These are phyloP conservation scores for Monosporozyma siamensis DNA, from an alignment of 805 yeast genomes.

Conservation along the genomic window DNA sequence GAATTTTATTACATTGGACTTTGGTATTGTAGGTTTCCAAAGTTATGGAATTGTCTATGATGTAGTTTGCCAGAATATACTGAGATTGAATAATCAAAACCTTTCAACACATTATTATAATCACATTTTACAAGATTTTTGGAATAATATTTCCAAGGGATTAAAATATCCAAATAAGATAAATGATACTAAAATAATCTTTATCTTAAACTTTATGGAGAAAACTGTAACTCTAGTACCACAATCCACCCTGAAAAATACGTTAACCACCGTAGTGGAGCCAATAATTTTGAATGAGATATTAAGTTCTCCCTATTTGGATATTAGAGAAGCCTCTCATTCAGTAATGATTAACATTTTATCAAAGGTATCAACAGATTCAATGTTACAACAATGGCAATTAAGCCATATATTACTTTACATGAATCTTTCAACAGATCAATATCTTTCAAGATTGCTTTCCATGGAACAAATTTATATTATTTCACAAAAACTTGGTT, in stretches of 20 bases:
- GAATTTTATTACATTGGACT: slow-evolving; percentile 18
- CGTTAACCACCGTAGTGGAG: not conserved
- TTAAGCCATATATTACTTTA: slow-evolving; percentile 10
- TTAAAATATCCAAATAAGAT: slow-evolving; percentile 11
- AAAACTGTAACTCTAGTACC: slow-evolving; percentile 8
- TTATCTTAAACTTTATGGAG: slow-evolving; percentile 19
- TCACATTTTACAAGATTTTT: not conserved
- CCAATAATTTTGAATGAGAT: slow-evolving; percentile 1
- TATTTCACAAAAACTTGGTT: slow-evolving; percentile 13
- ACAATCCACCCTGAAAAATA: not conserved
- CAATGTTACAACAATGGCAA: slow-evolving; percentile 4
- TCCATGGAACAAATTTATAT: slow-evolving; percentile 16
- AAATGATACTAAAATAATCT: slow-evolving; percentile 17
- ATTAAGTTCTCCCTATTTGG: slow-evolving; percentile 6
- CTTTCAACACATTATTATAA: not conserved
- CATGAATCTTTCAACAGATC: slow-evolving; percentile 11
- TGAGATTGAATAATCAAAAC: not conserved
- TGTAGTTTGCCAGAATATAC: slow-evolving; percentile 4
- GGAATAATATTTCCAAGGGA: not conserved
- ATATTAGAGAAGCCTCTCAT: slow-evolving; percentile 20
- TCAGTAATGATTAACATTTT: slow-evolving; percentile 11
- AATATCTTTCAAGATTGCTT: slow-evolving; percentile 9
- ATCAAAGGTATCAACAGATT: slow-evolving; percentile 2
- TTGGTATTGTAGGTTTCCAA: slow-evolving; percentile 23
- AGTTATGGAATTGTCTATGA: slow-evolving; percentile 22